These are phyloP conservation scores for Populus hybrid DNA, from an alignment of 441 rosid genomes.

Conservation along the genomic window DNA sequence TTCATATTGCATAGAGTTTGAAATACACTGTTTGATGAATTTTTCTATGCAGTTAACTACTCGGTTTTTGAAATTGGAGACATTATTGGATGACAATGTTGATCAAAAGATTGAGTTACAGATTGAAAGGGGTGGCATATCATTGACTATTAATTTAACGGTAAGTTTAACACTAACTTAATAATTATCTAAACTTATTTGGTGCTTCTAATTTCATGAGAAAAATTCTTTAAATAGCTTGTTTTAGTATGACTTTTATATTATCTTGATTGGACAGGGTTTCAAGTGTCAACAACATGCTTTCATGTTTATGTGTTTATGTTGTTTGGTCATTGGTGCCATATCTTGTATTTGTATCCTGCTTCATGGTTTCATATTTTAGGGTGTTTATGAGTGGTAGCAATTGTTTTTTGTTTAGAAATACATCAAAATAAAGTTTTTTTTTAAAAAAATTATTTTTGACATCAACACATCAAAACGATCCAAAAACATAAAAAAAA, in stretches of 20 bases:
- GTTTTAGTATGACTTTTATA: not conserved
- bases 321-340: not conserved
- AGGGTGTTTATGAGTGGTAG: too few species aligned
- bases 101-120: constrained; percentile 58
- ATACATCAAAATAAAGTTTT: too few species aligned
- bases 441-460: too few species aligned
- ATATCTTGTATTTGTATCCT: not conserved
- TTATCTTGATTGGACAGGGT: not conserved
- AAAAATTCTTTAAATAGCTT: not conserved
- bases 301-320: constrained; percentile 1
- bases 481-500: too few species aligned
- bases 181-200: not conserved
- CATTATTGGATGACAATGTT: constrained; percentile 78
- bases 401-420: too few species aligned
- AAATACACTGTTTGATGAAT: not conserved
- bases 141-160: constrained; percentile 57
- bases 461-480: too few species aligned
- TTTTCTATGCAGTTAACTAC: constrained; percentile 67
- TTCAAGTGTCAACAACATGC: not conserved
- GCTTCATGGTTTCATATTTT: not conserved
- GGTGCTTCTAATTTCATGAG: not conserved
- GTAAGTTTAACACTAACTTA: constrained; percentile 44
- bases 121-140: constrained; percentile 87
- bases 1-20: not conserved
- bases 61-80: constrained; percentile 81